Percentiles rank a stretch among this genome's conserved stretches.
Conservation (phyloP, 2,329 filamentous ascomycete genomes). For the Pestalotiopsis sp. region DNA sequence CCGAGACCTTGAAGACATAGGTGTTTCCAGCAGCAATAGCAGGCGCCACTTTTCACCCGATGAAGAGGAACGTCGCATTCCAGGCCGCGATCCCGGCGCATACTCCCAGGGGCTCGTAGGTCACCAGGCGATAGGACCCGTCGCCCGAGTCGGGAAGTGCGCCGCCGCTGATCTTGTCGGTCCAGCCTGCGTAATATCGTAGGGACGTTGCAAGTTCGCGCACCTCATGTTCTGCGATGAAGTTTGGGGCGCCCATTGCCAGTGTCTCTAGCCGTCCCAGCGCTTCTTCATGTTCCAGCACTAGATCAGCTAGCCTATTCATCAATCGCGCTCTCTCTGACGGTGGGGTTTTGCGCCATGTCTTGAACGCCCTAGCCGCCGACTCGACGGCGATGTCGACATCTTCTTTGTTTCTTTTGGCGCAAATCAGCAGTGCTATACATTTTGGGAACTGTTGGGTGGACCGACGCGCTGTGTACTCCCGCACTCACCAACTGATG, state of each 20-base stretch:
- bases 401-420: not conserved
- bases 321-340: not conserved
- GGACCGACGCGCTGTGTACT: not conserved
- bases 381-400: not conserved
- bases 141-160: not conserved
- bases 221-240: not conserved
- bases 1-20: constrained; percentile 61
- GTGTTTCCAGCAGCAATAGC: constrained; percentile 64
- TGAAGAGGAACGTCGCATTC: constrained; percentile 40
- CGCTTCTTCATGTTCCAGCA: not conserved
- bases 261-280: not conserved
- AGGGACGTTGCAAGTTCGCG: not conserved
- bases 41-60: constrained; percentile 55
- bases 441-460: not conserved
- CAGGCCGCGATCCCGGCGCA: constrained; percentile 62
- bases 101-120: constrained; percentile 75
- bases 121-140: not conserved
- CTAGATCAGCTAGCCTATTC: not conserved
- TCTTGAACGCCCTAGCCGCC: not conserved
- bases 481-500: not conserved
- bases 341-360: not conserved
- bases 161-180: not conserved
- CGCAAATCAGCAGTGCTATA: not conserved
- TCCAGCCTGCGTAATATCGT: not conserved
- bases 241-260: not conserved